Evolutionary conservation across 176 grass and related monocot species (phyloP).

Genomic region (Musa schizocarpa): DNA sequence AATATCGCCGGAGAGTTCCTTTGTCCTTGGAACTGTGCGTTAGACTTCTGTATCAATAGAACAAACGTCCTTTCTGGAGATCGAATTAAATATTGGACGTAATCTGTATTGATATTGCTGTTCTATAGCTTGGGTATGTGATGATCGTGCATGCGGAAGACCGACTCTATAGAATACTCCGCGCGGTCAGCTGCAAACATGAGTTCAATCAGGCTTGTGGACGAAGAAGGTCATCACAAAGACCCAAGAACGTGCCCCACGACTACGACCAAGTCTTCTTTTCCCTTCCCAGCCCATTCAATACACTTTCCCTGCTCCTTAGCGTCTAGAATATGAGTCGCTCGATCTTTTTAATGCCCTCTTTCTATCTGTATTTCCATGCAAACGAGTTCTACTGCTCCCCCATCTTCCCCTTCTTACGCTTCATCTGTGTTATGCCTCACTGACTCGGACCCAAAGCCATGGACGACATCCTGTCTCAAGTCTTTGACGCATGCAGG

Average conservation of each 20-base stretch:
- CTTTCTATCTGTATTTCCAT: background rate
- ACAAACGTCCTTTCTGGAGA: no score
- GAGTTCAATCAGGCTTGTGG: background rate
- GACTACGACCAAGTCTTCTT: constrained; percentile 28
- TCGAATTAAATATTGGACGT: no score
- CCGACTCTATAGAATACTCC: no score
- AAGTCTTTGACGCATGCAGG: constrained; percentile 26
- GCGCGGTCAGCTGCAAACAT: no score
- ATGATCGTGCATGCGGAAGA: no score
- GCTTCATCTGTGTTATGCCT: background rate
- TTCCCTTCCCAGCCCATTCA: background rate
- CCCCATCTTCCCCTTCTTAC: background rate
- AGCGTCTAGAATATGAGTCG: background rate
- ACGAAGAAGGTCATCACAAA: constrained; percentile 28
- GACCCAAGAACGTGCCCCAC: constrained; percentile 13
- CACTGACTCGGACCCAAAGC: background rate
- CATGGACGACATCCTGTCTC: constrained; percentile 26
- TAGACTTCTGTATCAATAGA: no score
- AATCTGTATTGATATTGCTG: no score
- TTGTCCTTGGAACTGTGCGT: no score
- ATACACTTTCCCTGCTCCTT: background rate
- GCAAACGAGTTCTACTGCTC: no score
- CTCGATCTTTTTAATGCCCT: background rate
- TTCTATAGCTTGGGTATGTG: no score
- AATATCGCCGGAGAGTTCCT: no score